Evolutionary conservation across 1,284 basidiomycete species (phyloP), one percentile per base, ranked within the genome.

Genomic region (Ustilago cynodontis): DNA sequence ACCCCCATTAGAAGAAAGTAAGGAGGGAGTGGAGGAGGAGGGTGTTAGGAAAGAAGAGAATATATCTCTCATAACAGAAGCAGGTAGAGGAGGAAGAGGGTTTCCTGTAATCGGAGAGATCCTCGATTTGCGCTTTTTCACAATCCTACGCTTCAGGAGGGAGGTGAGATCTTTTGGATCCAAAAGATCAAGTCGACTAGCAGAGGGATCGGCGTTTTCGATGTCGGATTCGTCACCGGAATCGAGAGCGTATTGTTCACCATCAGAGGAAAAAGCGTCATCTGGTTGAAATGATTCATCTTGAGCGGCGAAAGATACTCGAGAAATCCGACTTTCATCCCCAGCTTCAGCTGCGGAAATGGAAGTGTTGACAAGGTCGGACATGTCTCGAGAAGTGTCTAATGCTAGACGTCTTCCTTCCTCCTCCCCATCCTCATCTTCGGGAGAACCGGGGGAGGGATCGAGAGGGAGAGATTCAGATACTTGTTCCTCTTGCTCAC

Each of bases 61-160:
- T 7, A 77, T 65, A 24, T 77, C 75, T 24, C 70, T 51, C 47
- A 77, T 66, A 26, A 68, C 52, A 2, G 75, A 77, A 1, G 70
- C 35, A 14, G 75, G 75, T 7, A 77, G 50, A 9, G 70, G 70
- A 4, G 75, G 75, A 0, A 77, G 33, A 1, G 70, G 37, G 6
- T 39, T 51, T 16, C 66, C 66, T 3, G 75, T 70, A 49, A 59
- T 51, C 1, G 75, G 66, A 0, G 75, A 77, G 24, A 67, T 33
- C 33, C 67, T 60, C 11, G 70, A 55, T 41, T 73, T 72, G 22
- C 75, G 75, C 24, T 77, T 77, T 50, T 72, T 72, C 37, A 77
- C 75, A 29, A 77, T 73, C 0, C 75, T 56, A 1, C 70, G 45
- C 26, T 77, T 77, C 60, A 77, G 70, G n/a, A 77, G 41, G 0